Base-by-base conservation (phyloP, 176 grass and related monocot species). In the Musa acuminata region DNA sequence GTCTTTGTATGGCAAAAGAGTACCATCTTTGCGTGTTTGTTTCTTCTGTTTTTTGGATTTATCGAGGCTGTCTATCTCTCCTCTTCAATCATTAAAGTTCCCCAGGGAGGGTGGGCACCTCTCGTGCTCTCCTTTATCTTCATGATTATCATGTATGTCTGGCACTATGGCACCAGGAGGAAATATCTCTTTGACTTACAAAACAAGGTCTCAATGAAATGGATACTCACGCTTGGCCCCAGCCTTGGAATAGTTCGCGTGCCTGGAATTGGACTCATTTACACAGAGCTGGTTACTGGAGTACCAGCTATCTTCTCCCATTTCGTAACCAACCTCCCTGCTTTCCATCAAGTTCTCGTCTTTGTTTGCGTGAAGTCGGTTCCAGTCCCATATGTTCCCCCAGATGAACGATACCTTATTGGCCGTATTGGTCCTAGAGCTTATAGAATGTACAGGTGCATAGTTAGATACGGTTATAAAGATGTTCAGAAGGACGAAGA, bases 141-240 rank as follows among this genome's bases (percentile, higher is more conserved):
- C 75, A 89, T 96, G 92, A 84, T 88, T 69, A 77, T 92, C 80
- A 96, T 96, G 92, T 96, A 89, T 72, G 86, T 92, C 21, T 96
- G 92, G 92, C 89, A 96, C 79, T 89, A 96, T 63, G 92, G 92
- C 14, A 81, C 79, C 53, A 84, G 83, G 58, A 84, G 76, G 55
- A 96, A 96, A 63, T 92, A 92, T 73, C 84, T 78, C 62, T 85
- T 83, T 78, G 92, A 96, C 54, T 89, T 96, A 63, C 92, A 96
- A 69, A 96, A 96, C 70, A 96, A 96, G 88, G 89, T 96, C 48
- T 89, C 92, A 8, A 92, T 96, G 92, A 92, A 86, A 84, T 92
- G 84, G 29, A 89, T 96, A 74, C 70, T 96, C 48, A 85, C 80
- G 66, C 83, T 96, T n/a, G 92, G 92, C 64, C 92, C 92, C 68